Evolutionary conservation across 257 asterid genomes (phyloP), one percentile per base, ranked within the genome.

Genomic region (Nicotiana benthamiana): DNA sequence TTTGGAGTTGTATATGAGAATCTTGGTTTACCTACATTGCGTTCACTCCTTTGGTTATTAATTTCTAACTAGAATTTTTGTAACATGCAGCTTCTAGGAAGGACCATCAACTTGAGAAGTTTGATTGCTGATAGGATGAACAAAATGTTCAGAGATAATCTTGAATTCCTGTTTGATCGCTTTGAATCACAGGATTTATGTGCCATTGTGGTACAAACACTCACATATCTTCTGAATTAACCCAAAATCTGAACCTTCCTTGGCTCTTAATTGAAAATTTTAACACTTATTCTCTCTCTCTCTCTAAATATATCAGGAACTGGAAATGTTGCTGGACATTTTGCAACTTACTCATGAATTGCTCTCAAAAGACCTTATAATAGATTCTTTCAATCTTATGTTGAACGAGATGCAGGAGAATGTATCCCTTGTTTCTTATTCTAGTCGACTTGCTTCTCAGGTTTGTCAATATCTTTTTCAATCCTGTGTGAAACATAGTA

Each of bases 371-470:
- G 97, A 89, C 84, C 94, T 95, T 82, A 82, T 86, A 72, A 89
- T 95, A 51, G 99, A 95, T 85, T 91, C 98, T 72, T 95, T 93
- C 87, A 85, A 83, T 85, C 94, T 93, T 83, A 90, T 93, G 91
- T 82, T 93, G 85, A 91, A 83, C 75, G 99, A 95, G 90, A 95
- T 95, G 96, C 98, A 95, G 92, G 98, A 95, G 91, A 95, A 90
- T 75, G 90, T 93, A 75, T 95, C 99, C 67, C 96, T 95, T 64
- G 94, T 95, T 88, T 93, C 99, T 48, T 95, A 95, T 87, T 95
- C 99, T 76, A 93, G 98, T 88, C 88, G 99, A 64, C 95, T 95
- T 89, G 96, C 97, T 83, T 93, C 97, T 70, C 99, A 95, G 98
- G 99, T 95, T 86, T 56, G 82, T 22, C 27, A 57, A 66, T 63